phyloP scores from a whole-genome alignment of 495 filamentous ascomycete genomes.

The Aspergillus baeticus region DNA sequence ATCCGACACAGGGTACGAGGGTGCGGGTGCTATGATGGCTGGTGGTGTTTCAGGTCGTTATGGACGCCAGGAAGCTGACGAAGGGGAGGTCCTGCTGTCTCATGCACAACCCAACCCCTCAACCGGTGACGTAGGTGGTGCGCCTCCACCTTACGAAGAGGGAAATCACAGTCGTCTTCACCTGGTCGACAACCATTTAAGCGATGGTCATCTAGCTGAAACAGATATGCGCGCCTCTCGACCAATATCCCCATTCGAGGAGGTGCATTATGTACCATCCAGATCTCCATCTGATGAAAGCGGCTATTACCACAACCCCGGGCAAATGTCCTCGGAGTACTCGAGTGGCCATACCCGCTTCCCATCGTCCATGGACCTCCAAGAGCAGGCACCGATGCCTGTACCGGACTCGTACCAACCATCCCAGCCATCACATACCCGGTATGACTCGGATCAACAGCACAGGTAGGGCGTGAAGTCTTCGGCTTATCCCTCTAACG shows the following conservation, averaged over 20 bases:
- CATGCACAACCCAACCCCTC: slow-evolving; percentile 43
- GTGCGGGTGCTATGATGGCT: slow-evolving; percentile 24
- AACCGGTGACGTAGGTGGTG: slow-evolving; percentile 6
- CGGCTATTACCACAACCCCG: background rate
- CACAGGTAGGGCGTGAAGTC: slow-evolving; percentile 24
- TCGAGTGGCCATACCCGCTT: background rate
- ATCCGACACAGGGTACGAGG: slow-evolving; percentile 34
- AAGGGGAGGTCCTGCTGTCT: slow-evolving; percentile 40
- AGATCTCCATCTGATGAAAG: slow-evolving; percentile 10
- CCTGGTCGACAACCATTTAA: slow-evolving; percentile 8
- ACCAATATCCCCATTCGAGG: slow-evolving; percentile 29
- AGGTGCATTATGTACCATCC: slow-evolving; percentile 22
- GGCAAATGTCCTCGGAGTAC: background rate
- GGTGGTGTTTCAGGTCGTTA: slow-evolving; percentile 25
- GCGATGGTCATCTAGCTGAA: slow-evolving; percentile 15
- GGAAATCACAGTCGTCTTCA: slow-evolving; percentile 23
- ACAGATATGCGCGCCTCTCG: slow-evolving; percentile 9
- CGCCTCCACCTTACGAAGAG: slow-evolving; percentile 22
- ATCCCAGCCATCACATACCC: slow-evolving; percentile 30
- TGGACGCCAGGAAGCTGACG: slow-evolving; percentile 29
- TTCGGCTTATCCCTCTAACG: slow-evolving; percentile 6
- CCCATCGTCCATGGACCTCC: slow-evolving; percentile 15
- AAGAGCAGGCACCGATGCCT: slow-evolving; percentile 37
- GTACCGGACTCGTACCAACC: slow-evolving; percentile 36
- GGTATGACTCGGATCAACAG: slow-evolving; percentile 23